Evolutionary conservation across 495 filamentous ascomycete species (phyloP), one percentile per base, ranked within the genome.

Genomic region (Neurospora sp.): DNA sequence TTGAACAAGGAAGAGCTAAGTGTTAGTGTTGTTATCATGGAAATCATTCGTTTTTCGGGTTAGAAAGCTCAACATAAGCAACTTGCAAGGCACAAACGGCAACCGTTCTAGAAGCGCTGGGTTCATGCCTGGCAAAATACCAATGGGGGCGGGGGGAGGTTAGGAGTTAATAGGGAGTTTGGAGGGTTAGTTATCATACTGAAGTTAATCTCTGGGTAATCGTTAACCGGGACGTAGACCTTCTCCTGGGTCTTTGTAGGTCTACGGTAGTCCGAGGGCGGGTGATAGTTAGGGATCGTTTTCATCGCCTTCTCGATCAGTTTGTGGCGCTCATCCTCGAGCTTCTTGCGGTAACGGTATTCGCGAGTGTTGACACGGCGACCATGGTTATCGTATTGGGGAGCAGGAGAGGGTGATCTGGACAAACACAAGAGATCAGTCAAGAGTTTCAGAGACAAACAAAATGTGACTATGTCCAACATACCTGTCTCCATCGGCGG

Each of bases 161-260:
- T 66, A 66, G 54, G 80, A 89, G 72, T 92, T 88, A 92, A 83
- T 84, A 84, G 84, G 89, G 89, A 84, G 83, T 90, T 92, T 91
- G 93, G 91, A 94, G 93, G 94, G 94, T 97, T 97, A 96, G 94
- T 91, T 92, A 94, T 95, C 94, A 93, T 97, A 99, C 96, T 98
- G 93, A 98, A 99, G 92, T 99, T 99, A 92, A 99, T 98, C 85
- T 98, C 96, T 88, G 96, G 96, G 86, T 99, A 99, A 84, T 99
- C 96, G 90, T 98, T 98, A 86, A 99, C 96, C 79, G 96, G 96
- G 81, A 99, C 96, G 83, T 99, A 99, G 90, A 99, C 95, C 89
- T 98, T 99, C 90, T 99, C 96, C 84, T 98, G 94, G 79, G 96
- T 98, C 92, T 98, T 99, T 79, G 94, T 97, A 43, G 96, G 96